phyloP scores from a whole-genome alignment of 768 basidiomycete genomes.

The Coprinopsis sp. region DNA sequence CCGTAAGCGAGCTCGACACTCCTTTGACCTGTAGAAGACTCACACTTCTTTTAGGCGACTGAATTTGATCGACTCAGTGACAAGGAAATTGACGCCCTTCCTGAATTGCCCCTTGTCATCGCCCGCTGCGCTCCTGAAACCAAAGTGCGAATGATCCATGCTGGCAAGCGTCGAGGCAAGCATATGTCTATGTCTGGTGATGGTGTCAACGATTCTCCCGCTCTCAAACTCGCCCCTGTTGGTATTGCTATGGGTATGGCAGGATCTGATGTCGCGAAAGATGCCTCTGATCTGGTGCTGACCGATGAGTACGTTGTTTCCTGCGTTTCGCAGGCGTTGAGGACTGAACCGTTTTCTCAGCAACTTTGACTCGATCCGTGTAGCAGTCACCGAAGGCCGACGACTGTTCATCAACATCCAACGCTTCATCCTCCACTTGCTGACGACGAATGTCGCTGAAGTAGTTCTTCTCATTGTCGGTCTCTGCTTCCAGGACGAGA shows the following conservation, averaged over 20 bases:
- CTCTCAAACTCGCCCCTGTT: constrained; percentile 49
- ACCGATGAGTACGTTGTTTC: constrained; percentile 41
- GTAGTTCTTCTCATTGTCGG: constrained; percentile 52
- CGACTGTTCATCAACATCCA: constrained; percentile 55
- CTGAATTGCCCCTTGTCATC: constrained; percentile 54
- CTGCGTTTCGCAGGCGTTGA: not conserved
- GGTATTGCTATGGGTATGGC: constrained; percentile 58
- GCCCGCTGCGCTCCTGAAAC: constrained; percentile 55
- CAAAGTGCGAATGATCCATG: constrained; percentile 54
- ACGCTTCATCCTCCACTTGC: constrained; percentile 50
- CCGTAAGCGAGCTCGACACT: constrained; percentile 13
- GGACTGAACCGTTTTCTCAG: constrained; percentile 13
- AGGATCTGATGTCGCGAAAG: constrained; percentile 53
- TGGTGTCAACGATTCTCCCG: constrained; percentile 58
- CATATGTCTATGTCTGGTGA: constrained; percentile 54
- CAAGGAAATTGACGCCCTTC: constrained; percentile 42
- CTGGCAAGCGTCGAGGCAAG: constrained; percentile 49
- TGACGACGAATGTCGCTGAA: constrained; percentile 51
- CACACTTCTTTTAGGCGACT: constrained; percentile 21
- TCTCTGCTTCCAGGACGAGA: constrained; percentile 48
- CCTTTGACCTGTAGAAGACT: not conserved
- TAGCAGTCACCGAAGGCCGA: constrained; percentile 53
- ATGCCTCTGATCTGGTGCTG: constrained; percentile 51
- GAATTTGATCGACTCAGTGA: constrained; percentile 53
- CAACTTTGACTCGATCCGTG: constrained; percentile 59